A percentile compares a stretch with the other conserved stretches of the same genome.
These are phyloP conservation scores for Penicillium paneum DNA, from an alignment of 2,329 filamentous ascomycete genomes.

Conservation along the genomic window DNA sequence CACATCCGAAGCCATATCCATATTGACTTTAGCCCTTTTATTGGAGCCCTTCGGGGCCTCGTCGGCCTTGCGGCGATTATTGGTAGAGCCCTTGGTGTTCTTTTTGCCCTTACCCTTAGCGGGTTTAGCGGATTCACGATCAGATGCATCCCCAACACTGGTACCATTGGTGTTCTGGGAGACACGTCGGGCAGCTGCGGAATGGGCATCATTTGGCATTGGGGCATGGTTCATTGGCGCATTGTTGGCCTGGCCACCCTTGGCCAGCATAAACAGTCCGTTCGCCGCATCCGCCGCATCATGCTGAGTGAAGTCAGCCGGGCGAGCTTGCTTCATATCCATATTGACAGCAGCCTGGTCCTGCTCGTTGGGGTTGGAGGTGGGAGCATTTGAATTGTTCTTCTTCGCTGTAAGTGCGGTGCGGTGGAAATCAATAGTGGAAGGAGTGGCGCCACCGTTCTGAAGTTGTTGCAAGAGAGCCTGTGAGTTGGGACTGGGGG, in stretches of 20 bases:
- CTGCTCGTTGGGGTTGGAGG: constrained; percentile 41
- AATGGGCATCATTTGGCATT: constrained; percentile 45
- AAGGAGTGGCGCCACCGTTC: constrained; percentile 79
- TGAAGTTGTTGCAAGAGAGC: constrained; percentile 76
- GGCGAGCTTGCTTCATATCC: constrained; percentile 44
- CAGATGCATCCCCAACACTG: constrained; percentile 65
- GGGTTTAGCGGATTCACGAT: constrained; percentile 66
- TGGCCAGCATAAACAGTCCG: constrained; percentile 84
- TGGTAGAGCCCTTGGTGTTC: constrained; percentile 52
- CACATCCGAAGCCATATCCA: constrained; percentile 42
- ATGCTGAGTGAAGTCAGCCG: constrained; percentile 73
- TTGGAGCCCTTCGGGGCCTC: constrained; percentile 67
- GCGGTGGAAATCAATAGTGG: constrained; percentile 89
- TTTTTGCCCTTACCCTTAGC: constrained; percentile 69
- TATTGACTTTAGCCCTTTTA: constrained; percentile 70
- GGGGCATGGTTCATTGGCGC: constrained; percentile 48
- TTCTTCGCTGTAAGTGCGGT: constrained; percentile 77
- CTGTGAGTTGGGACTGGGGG: constrained; percentile 81
- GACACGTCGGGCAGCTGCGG: constrained; percentile 40
- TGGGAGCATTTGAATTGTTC: constrained; percentile 46
- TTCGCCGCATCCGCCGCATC: constrained; percentile 93
- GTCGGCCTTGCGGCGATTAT: constrained; percentile 74
- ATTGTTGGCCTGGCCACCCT: constrained; percentile 55
- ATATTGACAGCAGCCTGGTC: constrained; percentile 41
- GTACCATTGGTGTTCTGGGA: constrained; percentile 46